Base-by-base conservation (phyloP, 345 rosid genomes). In the Balakata baccata region DNA sequence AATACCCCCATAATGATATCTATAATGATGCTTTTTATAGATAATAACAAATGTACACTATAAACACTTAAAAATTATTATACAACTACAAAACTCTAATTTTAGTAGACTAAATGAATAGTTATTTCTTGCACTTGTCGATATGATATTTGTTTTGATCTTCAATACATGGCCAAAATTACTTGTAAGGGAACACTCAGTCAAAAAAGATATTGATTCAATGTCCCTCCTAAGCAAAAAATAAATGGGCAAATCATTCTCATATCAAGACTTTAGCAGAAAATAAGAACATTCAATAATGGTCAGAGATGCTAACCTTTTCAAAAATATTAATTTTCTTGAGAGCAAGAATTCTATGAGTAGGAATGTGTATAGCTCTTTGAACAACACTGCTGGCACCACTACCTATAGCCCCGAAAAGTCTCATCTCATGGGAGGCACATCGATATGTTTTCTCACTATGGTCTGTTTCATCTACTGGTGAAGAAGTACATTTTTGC, bases 311-410 rank as follows among this genome's bases (percentile, higher is more conserved):
- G 25, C 58, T 50, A 25, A 94, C 98, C 95, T 88, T 88, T 83
- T 94, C 97, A 29, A 92, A 94, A 70, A 94, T 90, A 75, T 90
- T 92, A 64, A 94, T 94, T 73, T 87, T 94, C 85, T 94, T 94
- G 86, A 92, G 83, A 66, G 97, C 97, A n/a, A 94, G 82, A 68
- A 92, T 87, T 73, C 89, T 84, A 60, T 94, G 97, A 17, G 86
- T 85, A 3, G 98, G 98, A 58, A 94, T 86, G 80, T 92, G 98
- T 73, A 94, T 85, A 75, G 97, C 98, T 77, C 98, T 89, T 83
- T 88, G 98, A 79, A 94, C 98, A 71, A 94, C 95, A 53, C 98
- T 94, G 81, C 98, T 94, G 29, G 98, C 98, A 54, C 97, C 97
- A 65, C 92, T 92, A 34, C 98, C 97, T 62, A 94, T 94, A 63